Conservation (phyloP, 2,329 filamentous ascomycete species). For the Chalaropsis ovoidea region DNA sequence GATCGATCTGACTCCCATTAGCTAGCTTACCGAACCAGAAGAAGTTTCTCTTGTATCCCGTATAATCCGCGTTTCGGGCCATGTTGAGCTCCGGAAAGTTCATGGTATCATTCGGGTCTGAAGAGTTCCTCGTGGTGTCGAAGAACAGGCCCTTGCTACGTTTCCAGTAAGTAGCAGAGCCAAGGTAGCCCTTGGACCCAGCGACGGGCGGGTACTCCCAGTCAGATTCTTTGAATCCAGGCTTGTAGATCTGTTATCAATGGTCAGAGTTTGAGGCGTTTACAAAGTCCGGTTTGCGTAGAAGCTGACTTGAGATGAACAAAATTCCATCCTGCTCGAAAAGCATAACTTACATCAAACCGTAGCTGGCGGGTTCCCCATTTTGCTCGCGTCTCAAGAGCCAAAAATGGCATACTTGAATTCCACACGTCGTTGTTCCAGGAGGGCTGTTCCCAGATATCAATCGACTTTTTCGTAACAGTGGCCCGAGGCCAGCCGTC, state of each 20-base stretch:
- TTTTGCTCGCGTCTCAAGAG: slow-evolving; percentile 20
- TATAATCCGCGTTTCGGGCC: slow-evolving; percentile 34
- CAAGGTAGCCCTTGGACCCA: slow-evolving; percentile 37
- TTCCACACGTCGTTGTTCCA: slow-evolving; percentile 21
- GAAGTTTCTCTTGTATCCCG: slow-evolving; percentile 18
- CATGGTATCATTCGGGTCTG: neutral
- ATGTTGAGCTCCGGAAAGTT: slow-evolving; percentile 22
- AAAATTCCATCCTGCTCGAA: neutral
- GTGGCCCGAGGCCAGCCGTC: slow-evolving; percentile 17
- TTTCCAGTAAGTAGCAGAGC: slow-evolving; percentile 31
- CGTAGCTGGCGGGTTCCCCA: slow-evolving; percentile 25
- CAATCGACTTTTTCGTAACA: neutral
- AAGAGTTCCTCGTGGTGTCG: neutral
- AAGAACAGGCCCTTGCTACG: slow-evolving; percentile 16
- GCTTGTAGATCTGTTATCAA: slow-evolving; percentile 30
- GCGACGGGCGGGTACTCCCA: slow-evolving; percentile 37
- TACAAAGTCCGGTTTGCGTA: neutral
- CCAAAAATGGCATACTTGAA: slow-evolving; percentile 17
- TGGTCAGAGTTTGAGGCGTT: neutral
- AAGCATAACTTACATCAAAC: slow-evolving; percentile 25
- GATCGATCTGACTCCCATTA: slow-evolving; percentile 29
- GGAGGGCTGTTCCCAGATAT: neutral
- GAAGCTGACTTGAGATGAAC: neutral
- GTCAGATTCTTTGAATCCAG: slow-evolving; percentile 34
- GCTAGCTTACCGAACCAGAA: slow-evolving; percentile 30